Percentiles rank a stretch among this genome's conserved stretches.
These are phyloP conservation scores for Bruguiera sexangula DNA, from an alignment of 345 rosid species.

Conservation along the genomic window DNA sequence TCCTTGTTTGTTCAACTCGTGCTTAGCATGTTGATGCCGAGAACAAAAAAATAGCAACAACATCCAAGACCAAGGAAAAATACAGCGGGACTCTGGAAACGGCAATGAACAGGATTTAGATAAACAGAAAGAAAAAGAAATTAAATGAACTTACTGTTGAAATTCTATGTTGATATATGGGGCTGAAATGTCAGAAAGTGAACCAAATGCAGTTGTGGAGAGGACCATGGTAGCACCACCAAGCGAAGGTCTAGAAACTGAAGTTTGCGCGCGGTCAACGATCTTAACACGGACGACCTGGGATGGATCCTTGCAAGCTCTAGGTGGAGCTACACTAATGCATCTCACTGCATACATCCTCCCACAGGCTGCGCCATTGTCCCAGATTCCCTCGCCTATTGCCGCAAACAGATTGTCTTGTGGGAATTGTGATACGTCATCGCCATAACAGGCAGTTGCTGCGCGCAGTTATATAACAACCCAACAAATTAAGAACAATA, in stretches of 20 bases:
- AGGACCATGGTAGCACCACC: constrained; percentile 39
- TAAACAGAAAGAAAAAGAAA: neutral
- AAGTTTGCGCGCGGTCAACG: constrained; percentile 38
- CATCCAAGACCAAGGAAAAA: too few relatives aligned
- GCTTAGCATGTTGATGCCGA: too few relatives aligned
- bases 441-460: constrained; percentile 67
- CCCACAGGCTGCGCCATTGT: constrained; percentile 62
- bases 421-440: constrained; percentile 40
- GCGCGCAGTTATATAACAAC: neutral
- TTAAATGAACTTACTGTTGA: constrained; percentile 31
- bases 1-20: too few relatives aligned
- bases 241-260: constrained; percentile 37
- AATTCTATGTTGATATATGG: constrained; percentile 41
- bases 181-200: constrained; percentile 35
- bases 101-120: too few relatives aligned
- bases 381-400: constrained; percentile 62
- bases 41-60: too few relatives aligned
- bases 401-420: constrained; percentile 48
- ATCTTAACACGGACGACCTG: constrained; percentile 35
- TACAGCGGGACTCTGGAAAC: too few relatives aligned
- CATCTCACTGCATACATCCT: constrained; percentile 51
- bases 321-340: constrained; percentile 35
- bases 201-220: constrained; percentile 38
- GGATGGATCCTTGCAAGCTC: constrained; percentile 29
- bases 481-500: neutral